A percentile compares a stretch with the other conserved stretches of the same genome.
These are phyloP conservation scores for Crithidia bombi DNA, from an alignment of 208 protist species.

Conservation along the genomic window DNA sequence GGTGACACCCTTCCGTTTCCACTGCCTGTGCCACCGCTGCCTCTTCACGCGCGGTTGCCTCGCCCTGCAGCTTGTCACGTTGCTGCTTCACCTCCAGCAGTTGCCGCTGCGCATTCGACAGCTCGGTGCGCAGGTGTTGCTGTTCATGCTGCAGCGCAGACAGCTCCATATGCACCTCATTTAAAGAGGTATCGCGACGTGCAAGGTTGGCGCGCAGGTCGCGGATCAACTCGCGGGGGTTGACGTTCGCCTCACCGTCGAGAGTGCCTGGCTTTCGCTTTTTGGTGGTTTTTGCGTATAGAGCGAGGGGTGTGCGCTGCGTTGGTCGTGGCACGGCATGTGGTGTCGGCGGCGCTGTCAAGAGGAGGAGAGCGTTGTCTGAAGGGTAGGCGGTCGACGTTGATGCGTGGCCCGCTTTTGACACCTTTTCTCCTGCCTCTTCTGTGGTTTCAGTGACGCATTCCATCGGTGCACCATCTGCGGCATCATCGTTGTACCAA, in stretches of 20 bases:
- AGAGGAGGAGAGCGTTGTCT: background rate
- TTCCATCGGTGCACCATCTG: background rate
- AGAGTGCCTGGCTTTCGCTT: background rate
- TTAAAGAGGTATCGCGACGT: constrained; percentile 69
- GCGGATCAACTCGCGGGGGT: constrained; percentile 47
- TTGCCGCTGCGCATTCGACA: constrained; percentile 24
- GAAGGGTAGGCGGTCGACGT: too few species aligned
- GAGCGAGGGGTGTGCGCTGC: constrained; percentile 2
- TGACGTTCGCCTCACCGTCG: constrained; percentile 13
- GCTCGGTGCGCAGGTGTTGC: constrained; percentile 30
- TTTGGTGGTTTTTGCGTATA: constrained; percentile 3
- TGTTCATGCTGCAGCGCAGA: constrained; percentile 29
- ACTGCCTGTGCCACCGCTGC: background rate
- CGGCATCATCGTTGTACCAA: too few species aligned
- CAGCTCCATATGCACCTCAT: constrained; percentile 55
- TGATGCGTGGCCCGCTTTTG: too few species aligned
- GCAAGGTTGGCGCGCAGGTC: constrained; percentile 81
- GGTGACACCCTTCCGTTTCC: background rate
- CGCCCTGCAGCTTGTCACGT: constrained; percentile 32
- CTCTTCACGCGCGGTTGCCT: constrained; percentile 17
- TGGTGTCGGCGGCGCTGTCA: background rate
- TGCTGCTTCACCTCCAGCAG: constrained; percentile 38
- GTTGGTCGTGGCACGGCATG: background rate
- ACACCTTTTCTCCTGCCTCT: background rate
- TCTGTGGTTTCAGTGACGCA: background rate